Base-by-base conservation (phyloP, 805 yeast genomes). In the Ogataea angusta region DNA sequence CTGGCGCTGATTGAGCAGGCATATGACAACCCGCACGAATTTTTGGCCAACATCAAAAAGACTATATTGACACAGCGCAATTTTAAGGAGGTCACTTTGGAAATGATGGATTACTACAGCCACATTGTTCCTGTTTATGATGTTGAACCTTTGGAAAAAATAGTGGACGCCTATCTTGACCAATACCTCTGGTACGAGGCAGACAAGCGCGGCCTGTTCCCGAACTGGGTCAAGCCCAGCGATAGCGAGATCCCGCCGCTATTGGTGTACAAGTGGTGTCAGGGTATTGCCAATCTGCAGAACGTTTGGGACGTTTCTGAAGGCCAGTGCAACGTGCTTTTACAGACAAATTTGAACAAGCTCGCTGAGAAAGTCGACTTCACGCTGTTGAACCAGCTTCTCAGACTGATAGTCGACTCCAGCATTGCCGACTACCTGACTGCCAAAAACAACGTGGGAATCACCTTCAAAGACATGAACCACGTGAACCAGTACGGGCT, bases 151-250 rank as follows among this genome's bases (percentile, higher is more conserved):
- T 63, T 89, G 30, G 99, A 93, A 61, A 93, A 90, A 57, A 87
- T 93, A 37, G 89, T 96, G 0, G 99, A 93, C 66, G 96, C 98
- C 0, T 93, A 91, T 51, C 64, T 93, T 29, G 98, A 91, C 56
- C 99, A 93, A 56, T 93, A 91, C 53, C 66, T 93, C 32, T 93
- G 98, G 96, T 91, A 85, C 62, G 98, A 93, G 58, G 91, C 93
- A 8, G 96, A 87, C 40, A 81, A 85, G 57, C 67, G 96, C 44
- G 78, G 81, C 6, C 63, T 93, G 19, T 93, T 93, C 64, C 99
- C 99, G 4, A 83, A 82, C 58, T 93, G 99, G 99, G 74, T 93
- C 28, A 93, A 93, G 58, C 99, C 99, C 7, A 79, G 85, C 51
- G 99, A 93, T 54, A 75, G 85, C 21, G 99, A 93, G 62, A 83